Evolutionary conservation across 441 rosid species (phyloP).

Genomic region (Melianthus villosus): DNA sequence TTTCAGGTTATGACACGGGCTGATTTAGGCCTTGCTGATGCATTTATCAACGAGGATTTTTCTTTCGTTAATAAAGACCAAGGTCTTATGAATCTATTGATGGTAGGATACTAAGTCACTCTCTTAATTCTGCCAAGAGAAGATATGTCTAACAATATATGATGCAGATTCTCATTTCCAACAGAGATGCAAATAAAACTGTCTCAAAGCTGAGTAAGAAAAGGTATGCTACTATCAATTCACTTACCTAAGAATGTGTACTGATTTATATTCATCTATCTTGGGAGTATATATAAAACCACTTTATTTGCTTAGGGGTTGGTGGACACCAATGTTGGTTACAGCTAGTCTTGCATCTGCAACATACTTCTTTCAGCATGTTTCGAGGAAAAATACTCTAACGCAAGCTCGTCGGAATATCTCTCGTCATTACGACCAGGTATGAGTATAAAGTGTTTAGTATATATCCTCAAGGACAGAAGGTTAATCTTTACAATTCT

Average conservation of each 20-base stretch:
- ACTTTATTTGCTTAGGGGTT: conserved; percentile 49
- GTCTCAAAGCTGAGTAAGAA: conserved; percentile 26
- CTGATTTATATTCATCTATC: no score
- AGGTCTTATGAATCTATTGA: conserved; percentile 49
- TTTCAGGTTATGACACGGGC: conserved; percentile 66
- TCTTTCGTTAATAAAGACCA: conserved; percentile 54
- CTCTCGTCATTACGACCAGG: conserved; percentile 87
- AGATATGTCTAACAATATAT: no score
- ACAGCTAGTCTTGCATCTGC: conserved; percentile 61
- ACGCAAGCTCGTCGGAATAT: conserved; percentile 88
- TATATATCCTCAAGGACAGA: not conserved
- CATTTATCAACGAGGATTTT: conserved; percentile 65
- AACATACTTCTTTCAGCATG: conserved; percentile 50
- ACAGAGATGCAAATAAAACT: conserved; percentile 32
- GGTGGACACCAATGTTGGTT: conserved; percentile 82
- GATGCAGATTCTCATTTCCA: conserved; percentile 62
- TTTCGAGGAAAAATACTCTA: conserved; percentile 51
- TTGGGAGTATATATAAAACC: no score
- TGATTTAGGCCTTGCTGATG: conserved; percentile 81
- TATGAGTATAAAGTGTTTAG: conserved; percentile 11
- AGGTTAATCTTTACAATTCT: no score
- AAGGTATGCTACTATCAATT: conserved; percentile 24
- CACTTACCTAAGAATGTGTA: not conserved
- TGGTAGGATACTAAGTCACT: no score
- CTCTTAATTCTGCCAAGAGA: no score